These are phyloP conservation scores for Akebia trifoliata DNA, from an alignment of 164 flowering plant genomes.

Conservation along the genomic window DNA sequence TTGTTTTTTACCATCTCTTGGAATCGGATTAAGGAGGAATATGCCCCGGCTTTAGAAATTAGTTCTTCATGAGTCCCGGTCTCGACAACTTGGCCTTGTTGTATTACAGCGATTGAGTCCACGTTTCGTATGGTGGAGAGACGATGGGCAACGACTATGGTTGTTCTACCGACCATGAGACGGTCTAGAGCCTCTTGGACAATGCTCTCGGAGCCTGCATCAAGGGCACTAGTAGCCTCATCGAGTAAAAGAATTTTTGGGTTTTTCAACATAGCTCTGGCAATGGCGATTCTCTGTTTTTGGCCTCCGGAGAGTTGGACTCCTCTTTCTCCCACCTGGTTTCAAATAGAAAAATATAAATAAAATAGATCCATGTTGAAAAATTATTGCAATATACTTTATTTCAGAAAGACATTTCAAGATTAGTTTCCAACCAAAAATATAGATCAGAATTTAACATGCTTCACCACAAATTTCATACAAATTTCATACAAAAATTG, in stretches of 20 bases:
- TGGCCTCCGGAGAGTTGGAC: constrained; percentile 92
- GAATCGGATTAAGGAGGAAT: constrained; percentile 68
- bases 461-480: background rate
- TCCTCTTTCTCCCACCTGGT: constrained; percentile 88
- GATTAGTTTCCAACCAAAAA: background rate
- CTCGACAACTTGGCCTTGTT: constrained; percentile 85
- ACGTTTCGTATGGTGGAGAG: constrained; percentile 78
- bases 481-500: no score
- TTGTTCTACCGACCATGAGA: constrained; percentile 80
- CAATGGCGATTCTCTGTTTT: constrained; percentile 89
- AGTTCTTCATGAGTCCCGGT: constrained; percentile 87
- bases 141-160: constrained; percentile 76
- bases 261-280: constrained; percentile 83
- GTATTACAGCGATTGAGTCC: constrained; percentile 83
- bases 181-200: constrained; percentile 86
- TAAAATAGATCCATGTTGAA: no score
- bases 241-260: constrained; percentile 86
- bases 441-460: background rate
- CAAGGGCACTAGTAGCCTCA: constrained; percentile 94
- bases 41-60: constrained; percentile 53
- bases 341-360: background rate
- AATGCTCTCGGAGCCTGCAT: constrained; percentile 79
- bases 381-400: no score
- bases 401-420: no score
- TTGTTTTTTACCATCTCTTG: constrained; percentile 36